A percentile compares a stretch with the other conserved stretches of the same genome.
These are phyloP conservation scores for Geotrichum cucujoidarum DNA, from an alignment of 1,139 yeast genomes.

Conservation along the genomic window DNA sequence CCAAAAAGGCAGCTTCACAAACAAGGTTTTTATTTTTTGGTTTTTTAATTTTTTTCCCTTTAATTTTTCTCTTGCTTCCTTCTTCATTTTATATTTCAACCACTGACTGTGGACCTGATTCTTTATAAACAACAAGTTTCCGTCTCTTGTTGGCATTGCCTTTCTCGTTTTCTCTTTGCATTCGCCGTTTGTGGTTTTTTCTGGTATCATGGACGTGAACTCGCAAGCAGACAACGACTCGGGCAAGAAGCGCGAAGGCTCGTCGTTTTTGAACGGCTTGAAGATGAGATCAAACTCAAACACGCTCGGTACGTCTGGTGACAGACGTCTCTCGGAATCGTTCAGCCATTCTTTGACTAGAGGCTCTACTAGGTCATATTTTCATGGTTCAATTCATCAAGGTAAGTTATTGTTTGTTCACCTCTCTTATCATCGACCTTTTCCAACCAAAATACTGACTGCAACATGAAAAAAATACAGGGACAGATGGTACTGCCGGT, in stretches of 20 bases:
- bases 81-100: too few species aligned
- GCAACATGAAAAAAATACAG: not conserved
- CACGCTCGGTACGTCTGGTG: not conserved
- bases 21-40: too few species aligned
- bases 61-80: not conserved
- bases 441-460: too few species aligned
- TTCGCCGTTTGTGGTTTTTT: not conserved
- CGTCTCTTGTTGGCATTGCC: not conserved
- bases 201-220: slow-evolving; percentile 11
- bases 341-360: slow-evolving; percentile 12
- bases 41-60: too few species aligned
- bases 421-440: not conserved
- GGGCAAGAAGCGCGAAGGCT: slow-evolving; percentile 11
- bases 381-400: slow-evolving; percentile 11
- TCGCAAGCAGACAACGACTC: not conserved
- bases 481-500: slow-evolving; percentile 1
- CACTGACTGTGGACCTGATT: too few species aligned
- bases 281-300: not conserved
- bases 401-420: not conserved
- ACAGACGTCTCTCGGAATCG: slow-evolving; percentile 14
- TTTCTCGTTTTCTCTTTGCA: not conserved
- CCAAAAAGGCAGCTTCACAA: not conserved
- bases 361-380: slow-evolving; percentile 9
- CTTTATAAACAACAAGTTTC: too few species aligned
- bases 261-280: slow-evolving; percentile 7